Evolutionary conservation across 345 rosid genomes (phyloP), one percentile per base, ranked within the genome.

Genomic region (Bruguiera parviflora): DNA sequence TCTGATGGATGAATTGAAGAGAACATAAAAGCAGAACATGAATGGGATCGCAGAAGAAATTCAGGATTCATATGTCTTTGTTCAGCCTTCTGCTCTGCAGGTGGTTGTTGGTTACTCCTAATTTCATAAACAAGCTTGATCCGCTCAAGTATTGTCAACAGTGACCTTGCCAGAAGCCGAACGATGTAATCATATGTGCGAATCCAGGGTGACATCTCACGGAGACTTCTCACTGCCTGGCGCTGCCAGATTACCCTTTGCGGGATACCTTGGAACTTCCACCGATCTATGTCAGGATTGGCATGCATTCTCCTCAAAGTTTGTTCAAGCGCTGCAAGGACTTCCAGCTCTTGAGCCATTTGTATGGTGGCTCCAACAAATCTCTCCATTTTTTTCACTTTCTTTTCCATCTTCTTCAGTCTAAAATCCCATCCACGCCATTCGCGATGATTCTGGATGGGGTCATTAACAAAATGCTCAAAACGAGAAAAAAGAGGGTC

Each of bases 281-380:
- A 74, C 59, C 65, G 71, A 68, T 81, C 79, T 6, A 71, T 58
- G 31, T 68, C 70, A 3, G 75, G 53, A 69, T 84, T 86, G 55
- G 80, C 77, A 21, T 70, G 71, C 87, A 85, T 79, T 80, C 89
- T 86, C 75, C 85, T 49, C 29, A 82, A 84, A 70, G 82, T 82
- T 76, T 85, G 88, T 76, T 89, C 94, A 51, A 84, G 88, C 71
- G 86, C 94, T 5, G 83, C 87, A 65, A 86, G 77, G 68, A 85
- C 89, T 58, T 86, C 91, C 68, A 83, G 71, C 82, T 89, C 89
- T 32, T 80, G 88, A 70, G 85, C 66, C 74, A 85, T 75, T 67
- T 86, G 88, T 74, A 79, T 73, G n/a, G 79, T 82, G 28, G 67
- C 72, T 3, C 75, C 83, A 60, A 77, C 75, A 77, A 83, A 85